Conservation (phyloP, 2,329 filamentous ascomycete species). For the Atkinsonella texensis region DNA sequence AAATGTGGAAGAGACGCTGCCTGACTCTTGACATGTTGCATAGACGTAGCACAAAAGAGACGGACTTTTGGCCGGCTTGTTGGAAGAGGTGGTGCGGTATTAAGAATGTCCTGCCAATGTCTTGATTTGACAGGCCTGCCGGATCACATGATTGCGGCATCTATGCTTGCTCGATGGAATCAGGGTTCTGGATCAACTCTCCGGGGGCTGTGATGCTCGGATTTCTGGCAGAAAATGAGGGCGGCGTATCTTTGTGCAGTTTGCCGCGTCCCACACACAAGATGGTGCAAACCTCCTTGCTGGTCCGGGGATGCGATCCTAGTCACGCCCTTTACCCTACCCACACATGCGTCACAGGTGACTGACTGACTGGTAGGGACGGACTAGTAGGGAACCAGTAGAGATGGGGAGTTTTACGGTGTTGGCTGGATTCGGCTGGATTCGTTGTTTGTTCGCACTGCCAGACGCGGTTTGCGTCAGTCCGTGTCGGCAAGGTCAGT, state of each 20-base stretch:
- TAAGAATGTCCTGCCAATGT: constrained; percentile 5
- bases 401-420: too few relatives aligned
- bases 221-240: not conserved
- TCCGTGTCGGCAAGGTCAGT: too few relatives aligned
- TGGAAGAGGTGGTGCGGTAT: constrained; percentile 4
- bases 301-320: not conserved
- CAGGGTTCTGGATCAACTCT: not conserved
- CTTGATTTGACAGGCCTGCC: constrained; percentile 9
- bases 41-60: not conserved
- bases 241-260: not conserved
- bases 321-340: not conserved
- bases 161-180: not conserved
- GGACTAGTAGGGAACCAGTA: too few relatives aligned
- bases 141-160: constrained; percentile 12
- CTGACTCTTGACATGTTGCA: constrained; percentile 1
- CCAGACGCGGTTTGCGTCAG: too few relatives aligned
- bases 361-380: not conserved
- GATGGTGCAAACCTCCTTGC: not conserved
- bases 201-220: not conserved
- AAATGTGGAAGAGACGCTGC: not conserved
- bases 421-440: too few relatives aligned
- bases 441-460: too few relatives aligned
- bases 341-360: not conserved
- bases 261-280: not conserved
- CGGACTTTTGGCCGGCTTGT: not conserved